Evolutionary conservation across 2,329 filamentous ascomycete genomes (phyloP).

Genomic region (Neofusicoccum cordaticola): DNA sequence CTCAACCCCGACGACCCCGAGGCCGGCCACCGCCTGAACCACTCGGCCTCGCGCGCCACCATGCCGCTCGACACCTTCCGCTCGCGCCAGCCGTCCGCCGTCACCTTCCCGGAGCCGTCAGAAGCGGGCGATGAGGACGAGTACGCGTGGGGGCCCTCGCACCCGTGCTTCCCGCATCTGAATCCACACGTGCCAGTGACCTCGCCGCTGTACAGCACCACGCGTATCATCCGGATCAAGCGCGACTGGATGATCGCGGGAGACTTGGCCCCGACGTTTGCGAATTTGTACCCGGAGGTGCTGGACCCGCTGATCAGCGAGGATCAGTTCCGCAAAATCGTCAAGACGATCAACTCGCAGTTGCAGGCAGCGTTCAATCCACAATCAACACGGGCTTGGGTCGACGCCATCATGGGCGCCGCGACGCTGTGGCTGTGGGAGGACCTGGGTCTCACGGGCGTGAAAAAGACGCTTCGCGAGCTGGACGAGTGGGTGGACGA

Average conservation of each 20-base stretch:
- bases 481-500: constrained; percentile 80
- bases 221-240: constrained; percentile 85
- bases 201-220: constrained; percentile 71
- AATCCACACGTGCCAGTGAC: constrained; percentile 84
- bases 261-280: constrained; percentile 88
- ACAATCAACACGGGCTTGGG: constrained; percentile 69
- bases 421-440: constrained; percentile 95
- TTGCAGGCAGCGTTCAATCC: constrained; percentile 78
- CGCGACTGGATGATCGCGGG: constrained; percentile 89
- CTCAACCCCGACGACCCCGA: constrained; percentile 11
- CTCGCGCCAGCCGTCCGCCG: constrained; percentile 13
- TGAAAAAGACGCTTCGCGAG: constrained; percentile 67
- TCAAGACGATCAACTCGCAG: constrained; percentile 78
- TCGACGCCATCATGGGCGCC: constrained; percentile 76
- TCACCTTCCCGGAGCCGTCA: constrained; percentile 1
- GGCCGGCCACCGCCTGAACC: constrained; percentile 15
- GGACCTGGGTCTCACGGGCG: constrained; percentile 72
- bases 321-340: constrained; percentile 77
- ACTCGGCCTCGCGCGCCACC: constrained; percentile 16
- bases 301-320: constrained; percentile 83
- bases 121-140: constrained; percentile 55
- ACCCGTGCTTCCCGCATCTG: constrained; percentile 90
- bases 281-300: constrained; percentile 94
- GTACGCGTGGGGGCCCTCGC: constrained; percentile 85
- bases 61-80: constrained; percentile 11